Conservation (phyloP, 2,329 filamentous ascomycete species). For the Lachnellula subtilissima region DNA sequence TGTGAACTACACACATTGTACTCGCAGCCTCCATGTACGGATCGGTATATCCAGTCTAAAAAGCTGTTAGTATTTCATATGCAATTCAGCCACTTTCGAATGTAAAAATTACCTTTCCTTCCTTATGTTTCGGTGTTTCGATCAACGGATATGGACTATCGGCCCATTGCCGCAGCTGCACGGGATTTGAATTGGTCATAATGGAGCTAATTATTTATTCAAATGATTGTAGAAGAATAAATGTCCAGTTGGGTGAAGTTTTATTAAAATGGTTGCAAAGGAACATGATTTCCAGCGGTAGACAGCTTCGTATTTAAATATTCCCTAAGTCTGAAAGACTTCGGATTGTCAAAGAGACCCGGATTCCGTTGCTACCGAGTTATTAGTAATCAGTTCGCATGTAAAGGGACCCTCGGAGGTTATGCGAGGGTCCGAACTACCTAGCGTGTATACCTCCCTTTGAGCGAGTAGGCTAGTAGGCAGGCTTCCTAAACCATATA, state of each 20-base stretch:
- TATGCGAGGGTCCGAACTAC: slow-evolving; percentile 3
- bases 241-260: not conserved
- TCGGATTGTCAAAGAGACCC: slow-evolving; percentile 5
- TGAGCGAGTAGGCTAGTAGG: not conserved
- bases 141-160: slow-evolving; percentile 12
- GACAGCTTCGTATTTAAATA: slow-evolving; percentile 5
- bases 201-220: not conserved
- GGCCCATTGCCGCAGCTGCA: slow-evolving; percentile 5
- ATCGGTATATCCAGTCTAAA: slow-evolving; percentile 4
- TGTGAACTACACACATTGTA: slow-evolving; percentile 58
- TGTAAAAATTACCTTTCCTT: slow-evolving; percentile 3
- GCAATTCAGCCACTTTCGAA: not conserved
- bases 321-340: not conserved
- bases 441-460: not conserved
- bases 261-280: not conserved
- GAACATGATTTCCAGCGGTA: not conserved
- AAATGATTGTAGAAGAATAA: no score
- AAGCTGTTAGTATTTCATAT: not conserved
- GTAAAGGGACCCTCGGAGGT: slow-evolving; percentile 1
- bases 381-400: not conserved
- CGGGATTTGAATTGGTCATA: slow-evolving; percentile 2
- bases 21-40: slow-evolving; percentile 54
- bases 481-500: not conserved
- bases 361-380: slow-evolving; percentile 11
- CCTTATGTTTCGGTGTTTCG: slow-evolving; percentile 8